Base-by-base conservation (phyloP, 208 protist species). In the Leishmania tarentolae region DNA sequence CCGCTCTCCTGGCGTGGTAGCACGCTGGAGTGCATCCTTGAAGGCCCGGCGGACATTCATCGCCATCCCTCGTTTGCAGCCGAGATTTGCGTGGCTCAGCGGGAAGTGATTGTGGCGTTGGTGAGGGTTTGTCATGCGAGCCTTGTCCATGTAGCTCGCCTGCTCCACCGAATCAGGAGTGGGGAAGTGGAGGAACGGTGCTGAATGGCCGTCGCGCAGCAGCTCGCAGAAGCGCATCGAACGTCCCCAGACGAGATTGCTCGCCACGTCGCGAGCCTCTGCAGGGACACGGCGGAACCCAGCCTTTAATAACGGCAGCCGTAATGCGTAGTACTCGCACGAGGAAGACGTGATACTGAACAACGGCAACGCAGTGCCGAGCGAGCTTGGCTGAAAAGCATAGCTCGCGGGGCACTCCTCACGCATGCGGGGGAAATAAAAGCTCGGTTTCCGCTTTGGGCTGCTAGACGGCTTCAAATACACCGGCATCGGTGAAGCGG, bases 291-390 rank as follows among this genome's bases (percentile, higher is more conserved):
- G 92, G 35, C 87, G 87, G 81, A 97, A 97, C 46, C 93, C 95
- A 21, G 94, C 92, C 80, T 94, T 94, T 50, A 98, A 79, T 46
- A 98, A 86, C 40, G 95, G 93, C 75, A 98, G 86, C 89, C 99
- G 88, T 91, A 99, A 81, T 85, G 98, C 82, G 97, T 99, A 95
- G 96, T 99, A 92, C 94, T 99, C 93, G 98, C 94, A 98, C 17
- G 89, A 93, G 21, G 91, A 74, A 24, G 93, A 92, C 0, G 91
- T 87, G 61, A 98, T 95, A 77, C 78, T 86, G 78, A 97, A 98
- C 31, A 97, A 86, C 1, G 95, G 95, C 50, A 83, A 21, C 1
- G 95, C 92, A 2, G 85, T 78, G 0, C 95, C 92, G 1, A 98
- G 86, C 0, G 72, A 66, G 15, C 86, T 86, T 7, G 87, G 88